Base-by-base conservation (phyloP, 176 grass and related monocot genomes). In the Juncus effusus region DNA sequence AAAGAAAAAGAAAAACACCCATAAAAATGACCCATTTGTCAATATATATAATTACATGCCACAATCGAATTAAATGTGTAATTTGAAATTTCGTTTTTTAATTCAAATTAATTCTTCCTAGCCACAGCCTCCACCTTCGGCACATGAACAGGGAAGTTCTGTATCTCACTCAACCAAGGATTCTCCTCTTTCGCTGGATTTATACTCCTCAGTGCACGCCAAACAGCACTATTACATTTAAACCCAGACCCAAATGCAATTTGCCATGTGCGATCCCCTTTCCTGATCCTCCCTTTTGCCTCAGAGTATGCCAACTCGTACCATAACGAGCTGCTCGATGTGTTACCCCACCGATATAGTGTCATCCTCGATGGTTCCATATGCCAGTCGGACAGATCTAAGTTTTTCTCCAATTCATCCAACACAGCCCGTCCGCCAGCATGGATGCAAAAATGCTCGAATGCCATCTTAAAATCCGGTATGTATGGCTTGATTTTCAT, bases 391-490 rank as follows among this genome's bases (percentile, higher is more conserved):
- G 76, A 84, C 58, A 97, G 75, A 0, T 7, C 67, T 2, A 97
- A 72, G 72, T 42, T 97, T 65, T 83, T 80, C 83, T 97, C 88
- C 40, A 97, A 77, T 42, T 84, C 84, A 63, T 97, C 93, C 0
- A 97, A 72, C 72, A 97, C 88, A 0, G 93, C 93, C 3, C 82
- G 15, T 0, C 93, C 93, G 1, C 93, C 93, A 0, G 93, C 93
- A 63, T 97, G 93, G 85, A 97, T 86, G 77, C 93, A 97, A 54
- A 97, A 97, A 79, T 97, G 93, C 7, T 92, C 88, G 71, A 97
- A 97, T 3, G 88, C 93, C 82, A 82, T 78, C 82, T 92, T 97
- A 80, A 97, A 97, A 63, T 97, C 93, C 5, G 93, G 93, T 38
- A 92, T 77, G 64, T 97, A 92, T 3, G 92, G 92, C 36, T 38